Evolutionary conservation across 1,284 basidiomycete species (phyloP).

Genomic region (Apiotrichum porosum): DNA sequence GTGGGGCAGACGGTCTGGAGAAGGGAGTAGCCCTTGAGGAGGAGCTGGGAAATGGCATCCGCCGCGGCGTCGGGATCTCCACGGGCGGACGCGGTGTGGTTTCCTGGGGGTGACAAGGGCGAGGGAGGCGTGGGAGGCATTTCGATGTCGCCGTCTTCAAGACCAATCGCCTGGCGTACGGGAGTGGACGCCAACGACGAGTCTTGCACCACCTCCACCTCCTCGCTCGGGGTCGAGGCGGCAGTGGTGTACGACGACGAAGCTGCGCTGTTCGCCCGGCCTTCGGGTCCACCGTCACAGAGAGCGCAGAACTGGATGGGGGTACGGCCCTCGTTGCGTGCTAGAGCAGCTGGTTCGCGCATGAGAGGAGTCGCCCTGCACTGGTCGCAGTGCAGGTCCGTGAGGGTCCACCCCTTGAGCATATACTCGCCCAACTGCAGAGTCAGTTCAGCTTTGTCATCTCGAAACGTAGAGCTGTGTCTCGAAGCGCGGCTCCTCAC

Average conservation of each 20-base stretch:
- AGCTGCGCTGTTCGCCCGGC: background rate
- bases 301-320: slow-evolving; percentile 46
- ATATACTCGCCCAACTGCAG: slow-evolving; percentile 49
- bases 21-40: slow-evolving; percentile 45
- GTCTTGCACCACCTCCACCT: too few species aligned
- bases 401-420: slow-evolving; percentile 49
- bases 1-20: slow-evolving; percentile 39
- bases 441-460: background rate
- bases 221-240: background rate
- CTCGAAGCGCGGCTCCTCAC: too few species aligned
- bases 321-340: slow-evolving; percentile 24
- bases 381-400: slow-evolving; percentile 41
- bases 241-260: background rate
- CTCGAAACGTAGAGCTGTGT: too few species aligned
- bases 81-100: slow-evolving; percentile 3
- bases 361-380: slow-evolving; percentile 46
- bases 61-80: slow-evolving; percentile 31
- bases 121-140: background rate
- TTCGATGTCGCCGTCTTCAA: background rate
- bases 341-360: slow-evolving; percentile 39
- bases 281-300: slow-evolving; percentile 46
- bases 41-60: slow-evolving; percentile 33
- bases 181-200: background rate
- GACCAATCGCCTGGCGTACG: background rate
- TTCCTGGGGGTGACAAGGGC: slow-evolving; percentile 2